These are phyloP conservation scores for Citrus australasica DNA, from an alignment of 345 rosid genomes.

Conservation along the genomic window DNA sequence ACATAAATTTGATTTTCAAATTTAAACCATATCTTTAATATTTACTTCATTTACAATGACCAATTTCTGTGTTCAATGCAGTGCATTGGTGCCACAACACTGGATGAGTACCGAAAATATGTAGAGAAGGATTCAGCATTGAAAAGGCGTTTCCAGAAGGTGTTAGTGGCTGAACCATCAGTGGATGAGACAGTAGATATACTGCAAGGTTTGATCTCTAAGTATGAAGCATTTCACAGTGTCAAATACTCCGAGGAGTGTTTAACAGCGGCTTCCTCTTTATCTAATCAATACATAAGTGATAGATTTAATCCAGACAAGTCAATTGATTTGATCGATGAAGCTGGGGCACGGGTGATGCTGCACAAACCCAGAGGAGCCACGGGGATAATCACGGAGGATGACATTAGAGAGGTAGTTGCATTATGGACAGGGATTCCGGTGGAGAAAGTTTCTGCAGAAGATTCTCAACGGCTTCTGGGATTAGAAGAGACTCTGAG, in stretches of 20 bases:
- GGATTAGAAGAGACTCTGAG: slow-evolving; percentile 30
- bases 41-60: neutral
- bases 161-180: slow-evolving; percentile 19
- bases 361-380: neutral
- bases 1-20: neutral
- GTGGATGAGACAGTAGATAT: slow-evolving; percentile 18
- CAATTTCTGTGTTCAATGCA: neutral
- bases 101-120: slow-evolving; percentile 21
- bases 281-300: slow-evolving; percentile 50
- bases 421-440: slow-evolving; percentile 48
- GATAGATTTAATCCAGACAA: slow-evolving; percentile 72
- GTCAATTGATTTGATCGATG: slow-evolving; percentile 72
- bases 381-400: slow-evolving; percentile 21
- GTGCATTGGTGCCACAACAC: slow-evolving; percentile 35
- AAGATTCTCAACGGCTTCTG: slow-evolving; percentile 36
- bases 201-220: slow-evolving; percentile 4
- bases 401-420: slow-evolving; percentile 28
- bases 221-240: slow-evolving; percentile 36
- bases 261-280: slow-evolving; percentile 36
- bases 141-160: slow-evolving; percentile 19
- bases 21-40: neutral
- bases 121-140: slow-evolving; percentile 29
- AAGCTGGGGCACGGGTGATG: slow-evolving; percentile 56
- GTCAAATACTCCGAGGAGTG: slow-evolving; percentile 33
- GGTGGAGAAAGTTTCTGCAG: slow-evolving; percentile 32